A percentile compares a stretch with the other conserved stretches of the same genome.
These are phyloP conservation scores for Cardamine resedifolia DNA, from an alignment of 345 rosid species.

Conservation along the genomic window DNA sequence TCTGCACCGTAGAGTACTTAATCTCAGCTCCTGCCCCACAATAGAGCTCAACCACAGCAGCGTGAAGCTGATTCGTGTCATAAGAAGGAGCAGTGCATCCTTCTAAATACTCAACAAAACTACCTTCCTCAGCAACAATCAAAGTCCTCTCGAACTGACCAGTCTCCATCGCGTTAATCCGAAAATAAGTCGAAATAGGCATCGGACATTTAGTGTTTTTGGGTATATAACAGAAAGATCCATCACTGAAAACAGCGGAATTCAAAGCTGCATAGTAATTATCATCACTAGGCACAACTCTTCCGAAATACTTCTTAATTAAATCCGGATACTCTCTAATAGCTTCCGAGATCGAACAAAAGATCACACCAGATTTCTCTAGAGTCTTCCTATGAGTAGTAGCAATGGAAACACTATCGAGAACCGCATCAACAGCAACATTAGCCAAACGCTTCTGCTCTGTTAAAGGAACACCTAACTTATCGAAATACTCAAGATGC, in stretches of 20 bases:
- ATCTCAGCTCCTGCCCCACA: slow-evolving; percentile 84
- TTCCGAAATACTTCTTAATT: slow-evolving; percentile 77
- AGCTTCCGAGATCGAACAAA: slow-evolving; percentile 90
- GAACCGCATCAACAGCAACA: slow-evolving; percentile 91
- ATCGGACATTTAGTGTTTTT: slow-evolving; percentile 82
- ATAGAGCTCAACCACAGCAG: slow-evolving; percentile 91
- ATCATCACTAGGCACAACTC: slow-evolving; percentile 84
- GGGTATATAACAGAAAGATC: slow-evolving; percentile 79
- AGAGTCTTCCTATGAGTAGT: slow-evolving; percentile 81
- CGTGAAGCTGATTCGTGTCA: slow-evolving; percentile 89
- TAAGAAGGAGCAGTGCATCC: slow-evolving; percentile 96
- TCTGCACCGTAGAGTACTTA: slow-evolving; percentile 90
- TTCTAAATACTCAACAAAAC: slow-evolving; percentile 91
- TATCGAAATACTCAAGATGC: slow-evolving; percentile 71
- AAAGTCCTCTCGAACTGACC: slow-evolving; percentile 98
- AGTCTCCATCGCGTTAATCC: slow-evolving; percentile 85
- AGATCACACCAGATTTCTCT: slow-evolving; percentile 77
- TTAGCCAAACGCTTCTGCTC: slow-evolving; percentile 76
- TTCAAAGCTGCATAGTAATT: slow-evolving; percentile 87
- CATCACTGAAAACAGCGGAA: slow-evolving; percentile 92
- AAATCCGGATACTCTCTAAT: slow-evolving; percentile 74
- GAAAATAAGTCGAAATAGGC: slow-evolving; percentile 90
- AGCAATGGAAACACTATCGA: slow-evolving; percentile 89
- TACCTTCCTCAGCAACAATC: slow-evolving; percentile 89
- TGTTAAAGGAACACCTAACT: slow-evolving; percentile 66